Percentiles rank a stretch among this genome's conserved stretches.
Evolutionary conservation across 2,329 filamentous ascomycete species (phyloP).

Genomic region (Phaeomoniella chlamydospora): DNA sequence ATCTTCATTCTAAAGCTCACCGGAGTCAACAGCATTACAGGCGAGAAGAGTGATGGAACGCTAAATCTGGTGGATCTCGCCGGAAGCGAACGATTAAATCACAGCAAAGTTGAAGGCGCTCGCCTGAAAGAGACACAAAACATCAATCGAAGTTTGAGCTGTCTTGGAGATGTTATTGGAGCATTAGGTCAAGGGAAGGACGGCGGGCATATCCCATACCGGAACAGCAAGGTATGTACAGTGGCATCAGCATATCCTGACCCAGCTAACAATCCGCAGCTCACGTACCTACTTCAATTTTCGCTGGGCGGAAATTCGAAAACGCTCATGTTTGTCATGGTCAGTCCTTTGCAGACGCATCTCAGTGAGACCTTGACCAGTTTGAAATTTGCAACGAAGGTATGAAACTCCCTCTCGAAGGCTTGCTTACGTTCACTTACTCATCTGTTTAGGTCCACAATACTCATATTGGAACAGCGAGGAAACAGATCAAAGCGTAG

Average conservation of each 20-base stretch:
- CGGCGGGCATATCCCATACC: slow-evolving; percentile 72
- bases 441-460: slow-evolving; percentile 34
- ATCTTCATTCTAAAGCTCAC: slow-evolving; percentile 74
- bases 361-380: slow-evolving; percentile 87
- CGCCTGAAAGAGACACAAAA: slow-evolving; percentile 87
- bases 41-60: slow-evolving; percentile 78
- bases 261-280: slow-evolving; percentile 26
- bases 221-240: slow-evolving; percentile 68
- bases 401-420: slow-evolving; percentile 24
- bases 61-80: slow-evolving; percentile 93
- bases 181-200: slow-evolving; percentile 74
- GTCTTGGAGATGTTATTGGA: slow-evolving; percentile 85
- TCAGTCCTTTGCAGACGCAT: slow-evolving; percentile 80
- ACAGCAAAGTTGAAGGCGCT: slow-evolving; percentile 74
- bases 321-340: slow-evolving; percentile 99
- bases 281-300: slow-evolving; percentile 90
- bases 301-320: slow-evolving; percentile 91
- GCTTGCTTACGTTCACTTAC: too few relatives aligned
- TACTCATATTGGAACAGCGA: slow-evolving; percentile 83
- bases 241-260: slow-evolving; percentile 8
- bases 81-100: slow-evolving; percentile 78
- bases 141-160: slow-evolving; percentile 91
- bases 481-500: slow-evolving; percentile 16
- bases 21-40: slow-evolving; percentile 56
- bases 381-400: slow-evolving; percentile 91